Conservation (phyloP, 2,329 filamentous ascomycete genomes). For the Elsinoe perseae region DNA sequence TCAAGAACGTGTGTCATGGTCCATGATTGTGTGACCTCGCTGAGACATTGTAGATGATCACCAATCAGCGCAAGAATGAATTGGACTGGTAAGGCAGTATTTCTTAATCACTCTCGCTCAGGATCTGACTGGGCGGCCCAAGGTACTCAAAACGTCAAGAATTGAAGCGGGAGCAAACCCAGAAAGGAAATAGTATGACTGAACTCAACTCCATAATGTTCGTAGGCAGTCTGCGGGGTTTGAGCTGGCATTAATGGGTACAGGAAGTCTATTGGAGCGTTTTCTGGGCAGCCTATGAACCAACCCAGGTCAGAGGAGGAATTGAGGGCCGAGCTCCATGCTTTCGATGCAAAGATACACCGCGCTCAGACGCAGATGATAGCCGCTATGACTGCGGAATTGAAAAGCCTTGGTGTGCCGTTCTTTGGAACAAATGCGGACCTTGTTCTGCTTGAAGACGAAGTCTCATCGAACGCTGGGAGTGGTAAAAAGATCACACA, state of each 20-base stretch:
- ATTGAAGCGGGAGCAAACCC: slow-evolving; percentile 28
- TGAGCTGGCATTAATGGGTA: neutral
- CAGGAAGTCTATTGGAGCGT: slow-evolving; percentile 10
- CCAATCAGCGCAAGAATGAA: slow-evolving; percentile 55
- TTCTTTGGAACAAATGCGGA: slow-evolving; percentile 50
- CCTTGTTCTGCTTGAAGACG: slow-evolving; percentile 32
- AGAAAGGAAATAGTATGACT: slow-evolving; percentile 23
- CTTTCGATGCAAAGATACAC: slow-evolving; percentile 57
- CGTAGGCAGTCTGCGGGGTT: slow-evolving; percentile 20
- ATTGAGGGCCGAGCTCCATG: slow-evolving; percentile 47
- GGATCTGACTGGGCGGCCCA: neutral
- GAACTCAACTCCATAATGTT: slow-evolving; percentile 28
- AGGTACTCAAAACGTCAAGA: slow-evolving; percentile 28
- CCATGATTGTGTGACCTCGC: slow-evolving; percentile 14
- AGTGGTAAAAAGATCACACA: slow-evolving; percentile 27
- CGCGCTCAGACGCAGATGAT: slow-evolving; percentile 53
- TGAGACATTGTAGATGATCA: slow-evolving; percentile 45
- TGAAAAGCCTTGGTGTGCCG: slow-evolving; percentile 52
- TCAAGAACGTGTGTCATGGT: slow-evolving; percentile 33
- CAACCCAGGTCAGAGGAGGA: slow-evolving; percentile 34
- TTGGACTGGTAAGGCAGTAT: slow-evolving; percentile 44
- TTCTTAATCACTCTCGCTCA: neutral
- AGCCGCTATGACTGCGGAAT: slow-evolving; percentile 46
- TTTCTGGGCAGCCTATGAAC: neutral
- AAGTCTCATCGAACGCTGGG: slow-evolving; percentile 16